A percentile compares a stretch with the other conserved stretches of the same genome.
Conservation (phyloP, 2,329 filamentous ascomycete species). For the Sordariomycetes sp. region DNA sequence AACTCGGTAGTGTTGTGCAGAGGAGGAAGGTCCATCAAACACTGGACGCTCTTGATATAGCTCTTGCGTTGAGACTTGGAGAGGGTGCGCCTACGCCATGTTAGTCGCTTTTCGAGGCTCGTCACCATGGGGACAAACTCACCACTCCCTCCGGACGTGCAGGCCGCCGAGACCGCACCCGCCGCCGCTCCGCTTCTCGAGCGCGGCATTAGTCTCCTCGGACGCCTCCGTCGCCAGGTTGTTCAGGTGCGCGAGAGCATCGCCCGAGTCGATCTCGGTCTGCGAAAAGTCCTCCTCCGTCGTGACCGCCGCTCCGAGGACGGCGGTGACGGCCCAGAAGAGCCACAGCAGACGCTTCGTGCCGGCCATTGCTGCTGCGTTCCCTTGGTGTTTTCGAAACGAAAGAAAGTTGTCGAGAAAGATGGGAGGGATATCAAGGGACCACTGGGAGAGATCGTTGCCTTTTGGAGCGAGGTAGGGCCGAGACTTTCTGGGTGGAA, state of each 20-base stretch:
- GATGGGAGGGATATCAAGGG: not conserved
- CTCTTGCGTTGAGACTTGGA: slow-evolving; percentile 8
- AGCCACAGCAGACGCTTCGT: slow-evolving; percentile 2
- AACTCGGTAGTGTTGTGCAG: slow-evolving; percentile 6
- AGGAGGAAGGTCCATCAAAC: slow-evolving; percentile 9
- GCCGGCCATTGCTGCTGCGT: not conserved
- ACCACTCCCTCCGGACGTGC: slow-evolving; percentile 2
- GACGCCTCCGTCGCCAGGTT: not conserved
- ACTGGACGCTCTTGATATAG: slow-evolving; percentile 12
- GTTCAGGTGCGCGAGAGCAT: not conserved
- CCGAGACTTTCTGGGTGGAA: not conserved
- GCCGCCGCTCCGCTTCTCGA: not conserved
- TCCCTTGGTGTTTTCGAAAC: not conserved
- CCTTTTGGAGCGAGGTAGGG: not conserved
- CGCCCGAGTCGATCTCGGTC: slow-evolving; percentile 1
- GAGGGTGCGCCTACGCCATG: slow-evolving; percentile 8
- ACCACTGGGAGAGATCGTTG: not conserved
- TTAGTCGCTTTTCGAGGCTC: not conserved
- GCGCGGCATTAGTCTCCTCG: not conserved
- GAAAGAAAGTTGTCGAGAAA: not conserved
- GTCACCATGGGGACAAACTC: not conserved
- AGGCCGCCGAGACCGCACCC: not conserved
- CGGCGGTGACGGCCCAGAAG: slow-evolving; percentile 1
- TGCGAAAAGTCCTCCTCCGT: not conserved
- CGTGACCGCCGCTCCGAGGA: slow-evolving; percentile 1